Evolutionary conservation across 2,329 filamentous ascomycete species (phyloP), one percentile per base, ranked within the genome.

Genomic region (Aschersonia sp.): DNA sequence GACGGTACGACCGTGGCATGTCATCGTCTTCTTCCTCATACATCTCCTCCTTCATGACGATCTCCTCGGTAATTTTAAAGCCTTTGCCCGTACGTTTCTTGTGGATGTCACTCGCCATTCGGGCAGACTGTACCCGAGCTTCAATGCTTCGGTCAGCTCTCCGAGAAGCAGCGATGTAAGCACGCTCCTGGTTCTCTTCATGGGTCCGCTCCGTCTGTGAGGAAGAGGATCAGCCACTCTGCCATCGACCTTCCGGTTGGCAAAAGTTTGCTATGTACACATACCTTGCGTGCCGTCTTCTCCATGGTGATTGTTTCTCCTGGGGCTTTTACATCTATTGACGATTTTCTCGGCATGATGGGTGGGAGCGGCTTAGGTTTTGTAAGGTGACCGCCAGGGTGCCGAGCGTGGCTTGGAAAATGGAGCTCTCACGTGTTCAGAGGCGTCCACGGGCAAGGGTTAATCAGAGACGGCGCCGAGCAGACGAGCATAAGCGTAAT

Each of bases 1-100:
- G 69, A 49, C 79, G 73, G 58, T 81, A 84, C 47, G 79, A 77
- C 50, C 78, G 73, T 1, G 83, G 80, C 30, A 86, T 61, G 48
- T 89, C 84, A 55, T 94, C 86, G 47, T 94, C 88, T 58, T 94
- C 86, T 63, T 95, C 89, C 58, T 95, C 88, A 60, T 95, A 95
- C 87, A 95, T 94, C 62, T 94, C 87, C 62, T 95, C 89, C 52
- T 87, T 88, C 55, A 84, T 71, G 10, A 95, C 88, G 30, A 92
- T 88, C 58, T 92, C 77, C 62, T 89, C 84, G 30, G 83, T 88
- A 49, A 95, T 84, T 55, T 81, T 81, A 50, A 95, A 73, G 2
- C 76, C 79, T 55, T 87, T 84, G 40, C 89, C 90, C 0, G 89
- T 95, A 14, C 88, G 80, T 61, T 82, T 77, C 68, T 88, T 87